Evolutionary conservation across 1,284 basidiomycete species (phyloP), one percentile per base, ranked within the genome.

Genomic region (Fomitopsis pinicola): DNA sequence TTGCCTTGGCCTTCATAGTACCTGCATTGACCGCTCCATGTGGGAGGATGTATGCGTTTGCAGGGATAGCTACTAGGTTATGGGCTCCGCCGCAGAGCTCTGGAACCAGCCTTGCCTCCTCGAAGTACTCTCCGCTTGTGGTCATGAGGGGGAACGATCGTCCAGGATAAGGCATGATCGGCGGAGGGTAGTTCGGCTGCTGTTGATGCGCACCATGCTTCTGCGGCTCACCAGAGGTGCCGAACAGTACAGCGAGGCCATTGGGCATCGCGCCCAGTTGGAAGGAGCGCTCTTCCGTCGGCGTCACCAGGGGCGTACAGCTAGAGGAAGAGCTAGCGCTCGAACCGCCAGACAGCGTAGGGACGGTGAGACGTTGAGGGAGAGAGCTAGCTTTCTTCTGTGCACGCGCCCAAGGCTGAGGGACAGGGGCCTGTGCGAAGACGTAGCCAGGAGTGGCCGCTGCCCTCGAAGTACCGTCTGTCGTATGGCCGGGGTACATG

Each of bases 101-200:
- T 17, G 58, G 52, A 44, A 42, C 35, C 30, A 33, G 19, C 19
- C 26, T 22, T 33, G 3, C 7, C 35, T 60, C 59, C 35, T 60
- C 59, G 45, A 56, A 60, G 59, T 42, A 60, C 28, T 40, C 35
- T 19, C 54, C 54, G 26, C 22, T 48, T 4, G 26, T 30, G 4
- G 28, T 40, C 14, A 38, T 17, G 28, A 28, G 35, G 17, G 59
- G 59, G 45, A 60, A 60, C 35, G 59, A 60, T 6, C 54, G 59
- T 19, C 54, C 59, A n/a, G 53, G 44, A 36, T 55, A 33, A 9
- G 59, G n/a, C 10, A 42, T 26, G 19, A 59, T 40, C 44, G 54
- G 17, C 53, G 42, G 36, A 7, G 54, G 59, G 54, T 38, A 45
- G 46, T 19, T 22, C 15, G 40, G 38, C 28, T 22, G 22, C 26